phyloP scores from a whole-genome alignment of 345 rosid genomes.

The Cardiospermum halicacabum region DNA sequence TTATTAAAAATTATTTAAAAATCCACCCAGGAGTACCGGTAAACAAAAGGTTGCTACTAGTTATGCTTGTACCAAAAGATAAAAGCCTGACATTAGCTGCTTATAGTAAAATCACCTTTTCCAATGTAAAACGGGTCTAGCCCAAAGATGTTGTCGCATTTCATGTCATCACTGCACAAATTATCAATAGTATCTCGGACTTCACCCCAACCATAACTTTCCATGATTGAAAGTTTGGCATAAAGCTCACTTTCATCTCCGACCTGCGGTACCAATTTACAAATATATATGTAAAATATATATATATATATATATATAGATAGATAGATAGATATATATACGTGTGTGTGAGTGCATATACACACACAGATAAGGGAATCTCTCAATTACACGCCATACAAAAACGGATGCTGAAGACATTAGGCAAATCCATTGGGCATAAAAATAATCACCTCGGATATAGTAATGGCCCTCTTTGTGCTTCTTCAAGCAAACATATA shows the following conservation, averaged over 20 bases:
- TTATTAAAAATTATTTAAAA: no score
- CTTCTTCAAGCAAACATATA: no score
- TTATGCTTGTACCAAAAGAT: neutral
- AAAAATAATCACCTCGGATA: no score
- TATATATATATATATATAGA: neutral
- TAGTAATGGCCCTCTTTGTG: no score
- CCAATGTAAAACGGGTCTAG: constrained; percentile 72
- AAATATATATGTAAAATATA: neutral
- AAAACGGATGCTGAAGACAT: no score
- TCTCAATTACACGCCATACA: neutral
- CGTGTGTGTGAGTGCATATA: no score
- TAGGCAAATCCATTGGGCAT: no score
- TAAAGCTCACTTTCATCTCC: constrained; percentile 19
- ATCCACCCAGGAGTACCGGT: neutral
- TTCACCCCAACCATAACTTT: constrained; percentile 84
- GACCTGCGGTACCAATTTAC: constrained; percentile 34
- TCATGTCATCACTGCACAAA: constrained; percentile 36
- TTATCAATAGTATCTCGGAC: constrained; percentile 25
- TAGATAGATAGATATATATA: neutral
- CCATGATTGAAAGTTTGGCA: constrained; percentile 45
- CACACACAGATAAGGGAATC: neutral
- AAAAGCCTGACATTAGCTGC: neutral
- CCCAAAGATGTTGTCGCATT: constrained; percentile 50
- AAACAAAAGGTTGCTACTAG: neutral
- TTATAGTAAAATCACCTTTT: constrained; percentile 44